A percentile compares a stretch with the other conserved stretches of the same genome.
Conservation (phyloP, 768 basidiomycete species). For the Pholiota microspora region DNA sequence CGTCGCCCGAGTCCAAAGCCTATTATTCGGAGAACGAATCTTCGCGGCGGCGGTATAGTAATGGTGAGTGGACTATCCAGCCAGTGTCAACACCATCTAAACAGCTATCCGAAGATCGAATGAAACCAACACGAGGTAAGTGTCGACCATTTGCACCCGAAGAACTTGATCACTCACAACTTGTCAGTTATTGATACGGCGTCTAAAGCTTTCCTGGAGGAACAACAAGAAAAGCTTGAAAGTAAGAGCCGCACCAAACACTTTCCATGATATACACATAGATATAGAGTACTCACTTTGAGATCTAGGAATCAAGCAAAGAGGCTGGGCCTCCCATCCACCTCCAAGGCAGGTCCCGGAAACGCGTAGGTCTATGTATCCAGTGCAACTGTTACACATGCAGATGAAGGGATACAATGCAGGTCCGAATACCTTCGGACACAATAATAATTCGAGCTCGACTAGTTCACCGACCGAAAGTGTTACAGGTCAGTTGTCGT, state of each 20-base stretch:
- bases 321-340: neutral
- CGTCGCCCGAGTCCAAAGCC: conserved; percentile 8
- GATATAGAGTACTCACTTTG: neutral
- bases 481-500: conserved; percentile 11
- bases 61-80: conserved; percentile 5
- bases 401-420: neutral
- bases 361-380: neutral
- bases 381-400: neutral
- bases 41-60: neutral
- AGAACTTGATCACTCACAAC: neutral
- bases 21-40: conserved; percentile 23
- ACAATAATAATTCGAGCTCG: conserved; percentile 18
- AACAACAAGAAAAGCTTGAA: conserved; percentile 19
- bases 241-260: conserved; percentile 1
- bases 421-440: conserved; percentile 18
- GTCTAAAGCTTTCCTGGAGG: conserved; percentile 25
- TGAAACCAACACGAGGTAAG: conserved; percentile 6
- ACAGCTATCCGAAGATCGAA: neutral
- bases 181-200: conserved; percentile 15
- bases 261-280: neutral
- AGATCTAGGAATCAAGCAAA: conserved; percentile 1
- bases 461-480: conserved; percentile 21
- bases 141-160: neutral
- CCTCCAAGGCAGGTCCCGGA: neutral
- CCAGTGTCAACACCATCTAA: neutral